Percentiles rank a stretch among this genome's conserved stretches.
Evolutionary conservation across 2,329 filamentous ascomycete species (phyloP).

Genomic region (Neoascochyta sp.): DNA sequence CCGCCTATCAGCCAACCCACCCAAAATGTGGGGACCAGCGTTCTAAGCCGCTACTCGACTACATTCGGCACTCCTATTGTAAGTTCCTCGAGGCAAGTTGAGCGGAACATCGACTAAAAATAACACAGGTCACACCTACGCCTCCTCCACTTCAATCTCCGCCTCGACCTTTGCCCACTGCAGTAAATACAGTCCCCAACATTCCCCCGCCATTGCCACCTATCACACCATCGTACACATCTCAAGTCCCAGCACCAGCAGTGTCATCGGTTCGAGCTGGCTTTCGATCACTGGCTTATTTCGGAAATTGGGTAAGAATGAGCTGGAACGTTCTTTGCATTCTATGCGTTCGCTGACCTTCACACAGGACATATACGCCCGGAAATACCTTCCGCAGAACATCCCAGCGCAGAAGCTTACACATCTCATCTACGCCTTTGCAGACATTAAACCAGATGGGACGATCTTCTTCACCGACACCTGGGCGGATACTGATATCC

Average conservation of each 20-base stretch:
- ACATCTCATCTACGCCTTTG: slow-evolving; percentile 87
- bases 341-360: background rate
- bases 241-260: slow-evolving; percentile 2
- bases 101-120: too few species aligned
- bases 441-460: slow-evolving; percentile 76
- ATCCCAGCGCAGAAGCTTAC: slow-evolving; percentile 78
- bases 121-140: too few species aligned
- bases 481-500: slow-evolving; percentile 53
- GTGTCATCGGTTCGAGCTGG: too few species aligned
- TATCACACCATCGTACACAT: background rate
- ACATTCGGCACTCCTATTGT: slow-evolving; percentile 7
- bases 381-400: slow-evolving; percentile 81
- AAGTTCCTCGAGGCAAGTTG: background rate
- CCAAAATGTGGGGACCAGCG: too few species aligned
- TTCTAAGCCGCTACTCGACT: slow-evolving; percentile 2
- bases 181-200: too few species aligned
- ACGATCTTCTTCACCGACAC: slow-evolving; percentile 52
- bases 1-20: too few species aligned
- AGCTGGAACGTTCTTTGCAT: background rate
- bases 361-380: slow-evolving; percentile 73
- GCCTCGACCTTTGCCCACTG: too few species aligned
- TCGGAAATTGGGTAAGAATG: slow-evolving; percentile 64
- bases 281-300: slow-evolving; percentile 57
- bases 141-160: background rate
- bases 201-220: too few species aligned